Evolutionary conservation across 2,329 filamentous ascomycete species (phyloP), one percentile per base, ranked within the genome.

Genomic region (Aspergillus hiratsukae): DNA sequence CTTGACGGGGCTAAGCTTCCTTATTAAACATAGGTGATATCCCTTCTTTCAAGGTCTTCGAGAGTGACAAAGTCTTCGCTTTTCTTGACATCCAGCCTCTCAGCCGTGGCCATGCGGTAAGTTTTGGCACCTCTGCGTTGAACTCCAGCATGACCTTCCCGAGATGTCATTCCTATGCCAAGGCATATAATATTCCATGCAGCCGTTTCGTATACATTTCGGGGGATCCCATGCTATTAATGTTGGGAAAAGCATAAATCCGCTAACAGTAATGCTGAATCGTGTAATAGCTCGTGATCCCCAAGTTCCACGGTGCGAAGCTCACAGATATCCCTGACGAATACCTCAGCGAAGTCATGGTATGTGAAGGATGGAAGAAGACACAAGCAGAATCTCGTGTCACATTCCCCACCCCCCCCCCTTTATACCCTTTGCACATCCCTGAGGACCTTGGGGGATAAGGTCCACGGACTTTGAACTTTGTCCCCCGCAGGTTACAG

Each of bases 61-160:
- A 99, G 78, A 94, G 85, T 67, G 89, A 96, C 40, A 96, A 93
- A 79, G 90, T 93, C 48, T 82, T 96, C 60, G 94, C 94, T 9
- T 99, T 99, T 75, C 88, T 99, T 64, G 94, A 99, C 75, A 97
- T 99, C 76, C 87, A 91, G 63, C 94, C 94, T 3, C 79, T 97
- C 23, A 91, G 87, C 75, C 84, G 84, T 70, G 94, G 94, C 55
- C 94, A 99, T 71, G 90, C 92, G 63, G 93, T 97, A 81, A 68
- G 86, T 75, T 49, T 25, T 50, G 31, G 55, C 19, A 23, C 37
- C 53, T 41, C 7, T 28, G 14, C 45, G 40, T 51, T 55, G 10
- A 1, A 49, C 37, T n/a, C 9, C 9, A 19, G 21, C 19, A 28
- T 28, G n/a, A 41, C 1, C 14, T n/a, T 14, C 9, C 11, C 48